Evolutionary conservation across 2,329 filamentous ascomycete genomes (phyloP), one percentile per base, ranked within the genome.

Genomic region (Mycosphaerelloides madeirae): DNA sequence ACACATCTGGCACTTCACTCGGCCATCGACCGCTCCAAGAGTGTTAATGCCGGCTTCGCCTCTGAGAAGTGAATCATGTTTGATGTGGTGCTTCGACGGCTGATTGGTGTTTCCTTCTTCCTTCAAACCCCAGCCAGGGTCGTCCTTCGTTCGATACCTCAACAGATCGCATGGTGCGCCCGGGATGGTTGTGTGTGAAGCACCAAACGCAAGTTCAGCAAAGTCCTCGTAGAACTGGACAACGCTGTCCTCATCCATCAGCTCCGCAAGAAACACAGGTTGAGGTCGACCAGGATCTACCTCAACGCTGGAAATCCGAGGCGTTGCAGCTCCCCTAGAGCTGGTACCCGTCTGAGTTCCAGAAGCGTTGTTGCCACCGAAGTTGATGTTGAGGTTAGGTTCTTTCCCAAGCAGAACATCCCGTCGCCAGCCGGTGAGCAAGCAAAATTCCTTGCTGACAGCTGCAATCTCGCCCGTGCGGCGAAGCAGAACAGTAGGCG

Each of bases 151-250:
- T 50, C 85, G 85, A 66, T 98, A 98, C 65, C 95, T 94, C 42
- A 97, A 78, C 46, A 97, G 75, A 49, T 88, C 87, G 60, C 89
- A 93, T 51, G 83, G 85, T 42, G 86, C 83, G 18, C 60, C 58
- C 60, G 84, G 87, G 35, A 94, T 87, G 56, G 83, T 86, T 13
- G 90, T 89, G 25, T 88, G 80, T 31, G 88, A 89, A 63, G 96
- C 89, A 29, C 88, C 88, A 66, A 96, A 97, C 0, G 91, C 91
- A 2, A 97, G 76, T 52, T 90, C 83, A 0, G 91, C 85, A 68
- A 95, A 97, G 64, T 97, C 89, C 56, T 96, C 90, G 65, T 96
- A 95, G 65, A 96, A 97, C 55, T 95, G 84, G 3, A 96, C 83
- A 0, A 95, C 89, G 45, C 84, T 90, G 59, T 95, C 88, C 53